Conservation (phyloP, 768 basidiomycete species). For the Cyathus striatus region DNA sequence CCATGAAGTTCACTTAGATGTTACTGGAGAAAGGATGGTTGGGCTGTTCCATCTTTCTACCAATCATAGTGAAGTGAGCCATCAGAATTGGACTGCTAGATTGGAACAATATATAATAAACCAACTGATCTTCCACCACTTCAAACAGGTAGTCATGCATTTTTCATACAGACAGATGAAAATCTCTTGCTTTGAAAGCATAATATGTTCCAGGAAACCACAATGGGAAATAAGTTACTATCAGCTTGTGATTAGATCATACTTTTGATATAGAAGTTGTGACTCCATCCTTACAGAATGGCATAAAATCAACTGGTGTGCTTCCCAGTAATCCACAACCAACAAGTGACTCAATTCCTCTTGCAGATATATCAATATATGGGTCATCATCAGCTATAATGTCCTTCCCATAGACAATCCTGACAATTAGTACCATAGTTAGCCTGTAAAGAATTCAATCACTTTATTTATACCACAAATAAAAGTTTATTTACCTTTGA, state of each 20-base stretch:
- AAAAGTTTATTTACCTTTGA: neutral
- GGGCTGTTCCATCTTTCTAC: constrained; percentile 8
- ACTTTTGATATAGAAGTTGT: neutral
- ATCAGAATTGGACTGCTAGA: neutral
- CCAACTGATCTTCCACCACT: constrained; percentile 10
- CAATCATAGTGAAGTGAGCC: neutral
- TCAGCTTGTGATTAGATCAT: neutral
- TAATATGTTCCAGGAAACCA: constrained; percentile 17
- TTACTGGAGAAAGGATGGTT: constrained; percentile 5
- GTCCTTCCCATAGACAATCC: constrained; percentile 12
- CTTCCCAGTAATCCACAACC: constrained; percentile 7
- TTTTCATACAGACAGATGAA: constrained; percentile 2
- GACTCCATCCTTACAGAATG: constrained; percentile 7
- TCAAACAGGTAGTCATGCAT: constrained; percentile 8
- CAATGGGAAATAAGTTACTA: constrained; percentile 10
- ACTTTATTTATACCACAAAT: neutral
- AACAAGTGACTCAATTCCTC: neutral
- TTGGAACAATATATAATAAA: neutral
- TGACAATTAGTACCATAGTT: constrained; percentile 10
- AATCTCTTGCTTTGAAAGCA: constrained; percentile 7
- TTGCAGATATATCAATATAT: constrained; percentile 6
- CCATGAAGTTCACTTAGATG: constrained; percentile 7
- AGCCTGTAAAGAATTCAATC: constrained; percentile 7
- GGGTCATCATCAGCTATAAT: constrained; percentile 10
- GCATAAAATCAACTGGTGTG: constrained; percentile 11